A percentile compares a stretch with the other conserved stretches of the same genome.
Conservation (phyloP, 768 basidiomycete genomes). For the Dioszegia aurantiaca region DNA sequence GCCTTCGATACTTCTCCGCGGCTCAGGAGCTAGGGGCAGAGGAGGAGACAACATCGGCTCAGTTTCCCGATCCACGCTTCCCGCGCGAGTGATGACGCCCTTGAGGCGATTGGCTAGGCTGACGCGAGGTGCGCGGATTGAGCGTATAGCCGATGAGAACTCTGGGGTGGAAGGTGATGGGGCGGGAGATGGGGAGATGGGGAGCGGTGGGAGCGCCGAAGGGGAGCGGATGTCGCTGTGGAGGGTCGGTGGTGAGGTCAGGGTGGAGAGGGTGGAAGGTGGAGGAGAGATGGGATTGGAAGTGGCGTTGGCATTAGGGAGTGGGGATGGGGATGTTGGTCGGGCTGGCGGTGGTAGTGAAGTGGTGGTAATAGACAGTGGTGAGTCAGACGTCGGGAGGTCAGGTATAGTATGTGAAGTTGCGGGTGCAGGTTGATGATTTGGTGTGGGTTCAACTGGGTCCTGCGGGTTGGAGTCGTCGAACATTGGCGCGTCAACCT, state of each 20-base stretch:
- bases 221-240: conserved; percentile 8
- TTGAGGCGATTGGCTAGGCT: conserved; percentile 18
- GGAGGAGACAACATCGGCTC: conserved; percentile 5
- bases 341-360: neutral
- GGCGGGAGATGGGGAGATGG: conserved; percentile 1
- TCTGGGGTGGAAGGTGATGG: conserved; percentile 10
- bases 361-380: neutral
- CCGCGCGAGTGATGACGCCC: conserved; percentile 15
- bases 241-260: conserved; percentile 2
- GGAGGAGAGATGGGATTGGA: neutral
- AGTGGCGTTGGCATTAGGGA: neutral
- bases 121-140: conserved; percentile 14
- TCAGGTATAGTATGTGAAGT: neutral
- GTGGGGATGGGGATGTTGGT: neutral
- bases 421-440: too few species aligned
- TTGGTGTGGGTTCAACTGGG: too few species aligned
- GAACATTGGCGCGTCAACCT: neutral
- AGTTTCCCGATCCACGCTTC: conserved; percentile 14
- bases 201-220: neutral
- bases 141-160: neutral
- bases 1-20: conserved; percentile 5
- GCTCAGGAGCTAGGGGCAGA: neutral
- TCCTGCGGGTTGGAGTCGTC: too few species aligned
- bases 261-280: neutral
- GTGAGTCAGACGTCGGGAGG: neutral